A percentile compares a stretch with the other conserved stretches of the same genome.
Conservation (phyloP, 2,329 filamentous ascomycete species). For the Ophiostoma tasmaniense region DNA sequence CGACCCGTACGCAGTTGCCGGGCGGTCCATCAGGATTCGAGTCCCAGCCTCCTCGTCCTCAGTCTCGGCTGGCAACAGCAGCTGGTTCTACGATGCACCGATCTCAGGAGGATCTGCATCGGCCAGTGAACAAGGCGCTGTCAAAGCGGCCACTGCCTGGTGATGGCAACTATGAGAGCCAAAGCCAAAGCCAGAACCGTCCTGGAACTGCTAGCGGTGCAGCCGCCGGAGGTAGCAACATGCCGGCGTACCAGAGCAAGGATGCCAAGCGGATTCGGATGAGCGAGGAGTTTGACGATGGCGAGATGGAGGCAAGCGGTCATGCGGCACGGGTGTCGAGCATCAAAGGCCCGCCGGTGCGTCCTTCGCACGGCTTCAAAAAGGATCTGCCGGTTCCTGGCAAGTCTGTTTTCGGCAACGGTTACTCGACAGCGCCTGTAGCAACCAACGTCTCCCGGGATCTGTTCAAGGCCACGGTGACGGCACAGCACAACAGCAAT, state of each 20-base stretch:
- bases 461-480: conserved; percentile 58
- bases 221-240: conserved; percentile 24
- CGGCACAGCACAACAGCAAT: conserved; percentile 46
- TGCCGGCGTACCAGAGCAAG: conserved; percentile 56
- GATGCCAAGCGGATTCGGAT: conserved; percentile 76
- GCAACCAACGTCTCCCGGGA: conserved; percentile 41
- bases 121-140: conserved; percentile 58
- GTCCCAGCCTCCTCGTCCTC: conserved; percentile 35
- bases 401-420: conserved; percentile 53
- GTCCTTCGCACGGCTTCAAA: conserved; percentile 61
- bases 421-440: conserved; percentile 49
- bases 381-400: conserved; percentile 50
- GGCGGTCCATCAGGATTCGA: conserved; percentile 40
- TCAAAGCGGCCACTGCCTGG: conserved; percentile 62
- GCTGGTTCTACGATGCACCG: conserved; percentile 44
- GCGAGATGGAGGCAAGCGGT: conserved; percentile 43
- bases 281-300: conserved; percentile 61
- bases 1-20: conserved; percentile 43
- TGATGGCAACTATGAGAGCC: conserved; percentile 11
- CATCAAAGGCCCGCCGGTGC: conserved; percentile 75
- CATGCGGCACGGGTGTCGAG: conserved; percentile 48
- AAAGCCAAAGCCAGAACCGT: conserved; percentile 13
- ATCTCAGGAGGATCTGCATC: conserved; percentile 49
- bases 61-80: conserved; percentile 49
- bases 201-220: conserved; percentile 6